Evolutionary conservation across 352 stramenopile genomes (phyloP), one percentile per base, ranked within the genome.

Genomic region (Pythium phragmitis): DNA sequence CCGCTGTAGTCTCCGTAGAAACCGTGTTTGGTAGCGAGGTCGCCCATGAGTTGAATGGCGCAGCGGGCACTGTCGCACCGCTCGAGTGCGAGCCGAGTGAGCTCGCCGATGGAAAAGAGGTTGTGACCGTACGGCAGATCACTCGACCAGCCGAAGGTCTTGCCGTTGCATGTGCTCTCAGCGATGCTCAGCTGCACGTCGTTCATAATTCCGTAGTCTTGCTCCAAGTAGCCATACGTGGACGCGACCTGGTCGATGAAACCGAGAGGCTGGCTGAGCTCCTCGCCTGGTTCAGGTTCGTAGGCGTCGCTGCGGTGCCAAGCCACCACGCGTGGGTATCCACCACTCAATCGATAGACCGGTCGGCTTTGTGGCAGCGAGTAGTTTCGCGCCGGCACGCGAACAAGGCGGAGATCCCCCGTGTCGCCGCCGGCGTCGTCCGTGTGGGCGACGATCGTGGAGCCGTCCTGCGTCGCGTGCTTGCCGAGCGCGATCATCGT

Each of bases 201-300:
- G 74, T 99, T 99, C 74, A 98, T 97, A 72, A 98, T 92, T 37
- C 88, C 93, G 65, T 99, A 96, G 69, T 94, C 87, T 51, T 97
- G 93, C 65, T 99, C 94, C 52, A 96, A 92, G 73, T 98, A 98
- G 12, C 81, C 92, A 72, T 89, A 98, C 26, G 96, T 99, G 69
- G 96, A 83, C 17, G 70, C 46, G 1, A 98, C 86, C 69, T 99
- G 84, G n/a, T 88, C 83, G 47, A 98, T 93, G 57, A 78, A 91
- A 3, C 89, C 89, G 51, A 98, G 63, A 4, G 92, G 85, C 8
- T 68, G 49, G 8, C 67, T 58, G 11, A 41, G 43, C 2, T 21
- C 23, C 5, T 61, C 17, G 12, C 14, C 51, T 23, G 51, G 9
- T 4, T 58, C 55, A 0, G 77, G 80, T 23, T 63, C 64, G 70